Conservation (phyloP, 768 basidiomycete genomes). For the Mycena floridula region DNA sequence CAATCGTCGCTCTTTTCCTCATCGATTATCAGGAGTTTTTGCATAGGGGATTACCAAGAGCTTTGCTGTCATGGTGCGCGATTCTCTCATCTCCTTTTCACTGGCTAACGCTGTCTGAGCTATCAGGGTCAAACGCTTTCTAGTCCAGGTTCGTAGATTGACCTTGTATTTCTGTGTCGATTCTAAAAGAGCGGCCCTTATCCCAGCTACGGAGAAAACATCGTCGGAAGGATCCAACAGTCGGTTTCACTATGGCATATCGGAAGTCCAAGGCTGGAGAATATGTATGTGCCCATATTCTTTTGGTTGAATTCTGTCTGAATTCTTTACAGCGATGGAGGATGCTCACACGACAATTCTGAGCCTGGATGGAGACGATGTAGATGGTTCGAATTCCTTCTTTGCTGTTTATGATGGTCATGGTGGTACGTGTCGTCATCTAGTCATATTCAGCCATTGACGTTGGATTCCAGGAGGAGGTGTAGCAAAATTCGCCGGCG, state of each 20-base stretch:
- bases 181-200: conserved; percentile 10
- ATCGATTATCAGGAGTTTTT: no score
- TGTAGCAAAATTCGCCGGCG: conserved; percentile 84
- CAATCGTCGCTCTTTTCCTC: no score
- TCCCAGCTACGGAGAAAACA: conserved; percentile 74
- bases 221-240: conserved; percentile 69
- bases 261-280: conserved; percentile 99
- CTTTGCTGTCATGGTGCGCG: conserved; percentile 33
- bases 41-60: no score
- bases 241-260: conserved; percentile 70
- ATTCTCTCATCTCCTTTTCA: conserved; percentile 3
- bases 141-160: conserved; percentile 52
- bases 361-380: conserved; percentile 49
- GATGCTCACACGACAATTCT: conserved; percentile 83
- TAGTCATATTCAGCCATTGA: neutral
- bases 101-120: conserved; percentile 9
- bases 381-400: conserved; percentile 58
- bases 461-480: conserved; percentile 52
- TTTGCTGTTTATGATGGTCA: conserved; percentile 99
- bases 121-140: conserved; percentile 82
- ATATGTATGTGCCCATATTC: conserved; percentile 63
- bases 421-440: conserved; percentile 58
- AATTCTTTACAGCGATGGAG: conserved; percentile 76
- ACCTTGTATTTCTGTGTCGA: conserved; percentile 1
- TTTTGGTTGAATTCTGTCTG: conserved; percentile 5